Evolutionary conservation across 176 grass and related monocot genomes (phyloP), one percentile per base, ranked within the genome.

Genomic region (Lolium perenne): DNA sequence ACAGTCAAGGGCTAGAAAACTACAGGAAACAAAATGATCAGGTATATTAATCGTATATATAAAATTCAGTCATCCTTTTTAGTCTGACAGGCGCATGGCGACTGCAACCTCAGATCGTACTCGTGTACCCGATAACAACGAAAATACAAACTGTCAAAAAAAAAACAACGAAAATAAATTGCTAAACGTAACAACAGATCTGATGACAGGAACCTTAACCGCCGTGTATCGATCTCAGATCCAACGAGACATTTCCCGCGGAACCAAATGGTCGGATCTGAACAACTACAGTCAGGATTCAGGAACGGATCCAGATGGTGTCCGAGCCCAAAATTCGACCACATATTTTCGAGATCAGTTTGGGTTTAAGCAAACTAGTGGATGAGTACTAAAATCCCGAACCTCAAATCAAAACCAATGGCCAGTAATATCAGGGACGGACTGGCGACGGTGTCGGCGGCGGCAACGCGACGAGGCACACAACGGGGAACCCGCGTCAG

Each of bases 231-330:
- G 35, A 49, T 35, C 32, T 57, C 58, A 56, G 7, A 73, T 45
- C 20, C 8, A 46, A 29, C 25, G 38, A 20, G 13, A n/a, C 21
- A 17, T 62, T 63, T 59, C 7, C 43, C 21, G 26, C 13, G 12
- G 4, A 35, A 25, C 56, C 17, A 23, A 58, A n/a, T 66, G 61
- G 10, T 84, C 23, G 58, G 85, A 53, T 83, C 85, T 75, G 76
- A 80, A 32, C 59, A 10, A 13, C 26, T 43, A 53, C 13, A 41
- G n/a, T n/a, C n/a, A n/a, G n/a, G 40, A 41, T 20, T 18, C 7
- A 10, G 7, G 25, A 15, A 16, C 8, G 25, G 74, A 76, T 76
- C 74, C 49, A 29, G 25, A 7, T 10, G 35, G 17, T 21, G 38
- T 3, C 68, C 17, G 38, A 1, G 68, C 38, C 68, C 23, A 64